Percentiles rank a stretch among this genome's conserved stretches.
phyloP scores from a whole-genome alignment of 2,329 filamentous ascomycete species.

The Epichloe glyceriae region DNA sequence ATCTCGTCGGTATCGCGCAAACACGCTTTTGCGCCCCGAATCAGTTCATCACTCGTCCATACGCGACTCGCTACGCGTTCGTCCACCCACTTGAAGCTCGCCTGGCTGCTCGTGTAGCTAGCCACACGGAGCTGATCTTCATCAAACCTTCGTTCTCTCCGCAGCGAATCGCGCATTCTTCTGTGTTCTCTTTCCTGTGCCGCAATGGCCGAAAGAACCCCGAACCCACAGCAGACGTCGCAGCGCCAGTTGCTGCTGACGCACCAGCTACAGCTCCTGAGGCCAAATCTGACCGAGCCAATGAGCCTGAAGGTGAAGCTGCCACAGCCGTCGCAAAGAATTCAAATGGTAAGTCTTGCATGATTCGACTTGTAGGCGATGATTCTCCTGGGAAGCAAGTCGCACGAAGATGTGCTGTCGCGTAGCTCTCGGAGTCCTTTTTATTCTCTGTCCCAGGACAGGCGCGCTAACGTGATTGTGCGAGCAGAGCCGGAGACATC shows the following conservation, averaged over 20 bases:
- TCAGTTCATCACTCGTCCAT: not conserved
- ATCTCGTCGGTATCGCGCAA: conserved; percentile 1
- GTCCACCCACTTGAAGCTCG: conserved; percentile 7
- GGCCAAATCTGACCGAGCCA: conserved; percentile 10
- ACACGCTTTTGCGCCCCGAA: conserved; percentile 4
- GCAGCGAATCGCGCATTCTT: conserved; percentile 10
- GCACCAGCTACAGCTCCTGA: conserved; percentile 14
- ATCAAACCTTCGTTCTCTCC: conserved; percentile 2
- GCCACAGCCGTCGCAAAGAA: conserved; percentile 17
- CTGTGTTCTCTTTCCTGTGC: conserved; percentile 6
- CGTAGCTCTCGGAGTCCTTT: not conserved
- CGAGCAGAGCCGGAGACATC: conserved; percentile 12
- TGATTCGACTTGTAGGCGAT: not conserved
- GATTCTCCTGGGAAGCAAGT: not conserved
- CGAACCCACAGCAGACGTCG: conserved; percentile 23
- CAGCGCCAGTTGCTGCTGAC: conserved; percentile 20
- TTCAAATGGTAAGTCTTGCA: conserved; percentile 18
- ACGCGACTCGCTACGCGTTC: conserved; percentile 13
- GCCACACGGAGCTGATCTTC: not conserved
- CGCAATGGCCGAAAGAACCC: conserved; percentile 26
- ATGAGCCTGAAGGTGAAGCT: conserved; percentile 14
- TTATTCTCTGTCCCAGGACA: not conserved
- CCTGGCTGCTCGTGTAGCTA: not conserved
- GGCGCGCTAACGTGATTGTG: not conserved
- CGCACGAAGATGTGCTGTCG: not conserved